phyloP scores from a whole-genome alignment of 257 asterid species.

The Dorcoceras hygrometricum region DNA sequence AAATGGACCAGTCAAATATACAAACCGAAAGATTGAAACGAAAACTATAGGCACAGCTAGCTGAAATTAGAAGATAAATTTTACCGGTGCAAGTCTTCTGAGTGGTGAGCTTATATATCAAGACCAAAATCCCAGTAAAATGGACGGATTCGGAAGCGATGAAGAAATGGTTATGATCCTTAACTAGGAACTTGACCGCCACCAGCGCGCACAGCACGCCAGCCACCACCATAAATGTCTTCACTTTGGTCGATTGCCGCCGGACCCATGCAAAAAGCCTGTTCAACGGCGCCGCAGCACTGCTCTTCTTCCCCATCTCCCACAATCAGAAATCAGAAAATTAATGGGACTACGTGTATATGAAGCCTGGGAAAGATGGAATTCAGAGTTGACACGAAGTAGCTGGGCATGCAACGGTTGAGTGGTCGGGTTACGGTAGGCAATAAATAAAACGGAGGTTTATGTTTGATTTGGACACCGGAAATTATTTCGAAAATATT shows the following conservation, averaged over 20 bases:
- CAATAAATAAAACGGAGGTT: no score
- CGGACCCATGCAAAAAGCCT: constrained; percentile 74
- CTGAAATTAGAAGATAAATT: not conserved
- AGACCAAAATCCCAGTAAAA: constrained; percentile 59
- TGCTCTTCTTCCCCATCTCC: constrained; percentile 71
- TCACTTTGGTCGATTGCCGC: constrained; percentile 68
- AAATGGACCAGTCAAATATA: no score
- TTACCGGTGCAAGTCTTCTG: constrained; percentile 79
- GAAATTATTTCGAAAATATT: no score
- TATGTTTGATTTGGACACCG: not conserved
- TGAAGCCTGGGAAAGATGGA: not conserved
- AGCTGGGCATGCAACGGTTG: not conserved
- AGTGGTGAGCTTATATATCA: constrained; percentile 75
- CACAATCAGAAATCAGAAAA: not conserved
- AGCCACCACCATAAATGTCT: constrained; percentile 47
- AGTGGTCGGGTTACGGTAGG: not conserved
- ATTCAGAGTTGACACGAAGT: not conserved
- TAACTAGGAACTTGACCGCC: constrained; percentile 57
- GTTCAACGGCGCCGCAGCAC: constrained; percentile 47
- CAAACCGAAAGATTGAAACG: not conserved
- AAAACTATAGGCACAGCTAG: no score
- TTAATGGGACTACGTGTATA: not conserved
- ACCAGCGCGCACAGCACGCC: constrained; percentile 39
- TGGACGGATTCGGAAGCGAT: constrained; percentile 64
- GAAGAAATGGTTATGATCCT: constrained; percentile 54